Conservation (phyloP, 1,284 basidiomycete species). For the Apiotrichum veenhuisii region DNA sequence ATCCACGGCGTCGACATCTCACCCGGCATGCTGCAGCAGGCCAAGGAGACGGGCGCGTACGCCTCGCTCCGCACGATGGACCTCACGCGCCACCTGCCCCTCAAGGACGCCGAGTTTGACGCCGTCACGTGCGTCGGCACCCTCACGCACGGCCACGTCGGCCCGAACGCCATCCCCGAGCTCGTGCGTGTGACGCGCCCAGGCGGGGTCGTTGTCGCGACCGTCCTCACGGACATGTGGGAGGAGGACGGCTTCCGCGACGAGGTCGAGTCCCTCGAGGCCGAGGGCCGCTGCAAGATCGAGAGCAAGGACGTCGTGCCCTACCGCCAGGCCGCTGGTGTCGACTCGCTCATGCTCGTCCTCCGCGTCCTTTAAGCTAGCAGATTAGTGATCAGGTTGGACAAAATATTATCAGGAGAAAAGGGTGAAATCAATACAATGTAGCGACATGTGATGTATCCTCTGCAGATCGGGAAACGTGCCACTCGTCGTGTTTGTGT, state of each 20-base stretch:
- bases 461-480: too few relatives aligned
- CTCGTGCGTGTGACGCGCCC: constrained; percentile 9
- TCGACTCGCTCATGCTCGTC: constrained; percentile 8
- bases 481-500: too few relatives aligned
- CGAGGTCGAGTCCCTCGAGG: not conserved
- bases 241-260: not conserved
- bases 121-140: constrained; percentile 13
- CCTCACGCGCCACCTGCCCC: constrained; percentile 4
- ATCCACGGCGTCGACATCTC: constrained; percentile 15
- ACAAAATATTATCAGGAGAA: too few relatives aligned
- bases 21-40: constrained; percentile 8
- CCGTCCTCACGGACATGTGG: constrained; percentile 14
- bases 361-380: not conserved
- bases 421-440: too few relatives aligned
- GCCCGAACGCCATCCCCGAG: constrained; percentile 7
- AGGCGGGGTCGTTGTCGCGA: constrained; percentile 7
- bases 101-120: constrained; percentile 4
- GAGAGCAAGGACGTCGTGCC: constrained; percentile 1
- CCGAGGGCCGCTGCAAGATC: not conserved
- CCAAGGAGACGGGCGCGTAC: constrained; percentile 10
- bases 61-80: constrained; percentile 3
- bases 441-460: too few relatives aligned
- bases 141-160: constrained; percentile 16
- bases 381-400: too few relatives aligned
- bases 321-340: constrained; percentile 8